A percentile compares a stretch with the other conserved stretches of the same genome.
These are phyloP conservation scores for Neoconidiobolus thromboides DNA, from an alignment of 371 early-diverging fungal species.

Conservation along the genomic window DNA sequence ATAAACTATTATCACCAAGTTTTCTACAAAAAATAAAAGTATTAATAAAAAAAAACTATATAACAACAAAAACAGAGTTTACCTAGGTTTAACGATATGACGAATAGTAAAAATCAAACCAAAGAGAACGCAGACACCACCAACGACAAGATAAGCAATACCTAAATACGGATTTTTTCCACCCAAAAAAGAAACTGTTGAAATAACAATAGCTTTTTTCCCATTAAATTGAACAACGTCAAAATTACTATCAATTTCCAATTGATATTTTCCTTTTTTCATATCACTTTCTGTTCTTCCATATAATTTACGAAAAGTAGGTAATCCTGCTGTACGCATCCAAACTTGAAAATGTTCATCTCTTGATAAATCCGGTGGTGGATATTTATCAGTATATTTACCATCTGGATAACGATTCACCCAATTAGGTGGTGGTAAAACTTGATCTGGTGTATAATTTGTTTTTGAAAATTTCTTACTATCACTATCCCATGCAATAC, in stretches of 20 bases:
- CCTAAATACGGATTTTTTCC: slow-evolving; percentile 90
- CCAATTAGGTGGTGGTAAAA: slow-evolving; percentile 71
- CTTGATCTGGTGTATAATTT: slow-evolving; percentile 21
- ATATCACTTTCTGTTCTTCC: slow-evolving; percentile 43
- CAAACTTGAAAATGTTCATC: slow-evolving; percentile 87
- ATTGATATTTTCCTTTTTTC: slow-evolving; percentile 20
- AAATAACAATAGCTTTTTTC: slow-evolving; percentile 79
- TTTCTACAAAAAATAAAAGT: slow-evolving; percentile 28
- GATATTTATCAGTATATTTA: slow-evolving; percentile 24
- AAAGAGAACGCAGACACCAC: slow-evolving; percentile 61
- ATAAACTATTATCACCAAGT: slow-evolving; percentile 78
- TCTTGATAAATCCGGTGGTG: slow-evolving; percentile 38
- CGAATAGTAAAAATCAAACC: slow-evolving; percentile 68
- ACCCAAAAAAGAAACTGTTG: slow-evolving; percentile 78
- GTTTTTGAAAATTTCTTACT: slow-evolving; percentile 41
- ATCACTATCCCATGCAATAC: slow-evolving; percentile 86
- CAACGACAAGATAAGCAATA: slow-evolving; percentile 77
- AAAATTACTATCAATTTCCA: slow-evolving; percentile 24
- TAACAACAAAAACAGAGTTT: slow-evolving; percentile 6
- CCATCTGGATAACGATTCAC: slow-evolving; percentile 32
- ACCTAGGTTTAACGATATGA: slow-evolving; percentile 77
- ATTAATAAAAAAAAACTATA: slow-evolving; percentile 15
- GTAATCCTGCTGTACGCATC: slow-evolving; percentile 94
- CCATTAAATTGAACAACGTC: slow-evolving; percentile 65
- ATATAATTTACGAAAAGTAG: slow-evolving; percentile 93